phyloP scores from a whole-genome alignment of 176 grass and related monocot species.

The Musa itinerans region DNA sequence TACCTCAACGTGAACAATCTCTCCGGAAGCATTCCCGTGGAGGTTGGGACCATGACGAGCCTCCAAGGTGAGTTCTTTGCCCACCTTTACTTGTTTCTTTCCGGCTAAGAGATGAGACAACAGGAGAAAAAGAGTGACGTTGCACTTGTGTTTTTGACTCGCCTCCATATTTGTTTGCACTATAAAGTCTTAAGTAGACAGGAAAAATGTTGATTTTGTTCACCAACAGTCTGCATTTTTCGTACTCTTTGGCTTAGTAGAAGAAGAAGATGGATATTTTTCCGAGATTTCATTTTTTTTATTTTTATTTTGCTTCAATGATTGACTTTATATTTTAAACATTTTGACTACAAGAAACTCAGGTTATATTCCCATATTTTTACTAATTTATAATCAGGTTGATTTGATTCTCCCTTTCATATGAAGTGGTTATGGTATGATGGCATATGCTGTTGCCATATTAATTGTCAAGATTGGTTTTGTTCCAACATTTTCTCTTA shows the following conservation, averaged over 20 bases:
- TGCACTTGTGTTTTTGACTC: not conserved
- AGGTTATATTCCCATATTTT: not conserved
- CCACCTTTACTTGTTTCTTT: not conserved
- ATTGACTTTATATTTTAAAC: not conserved
- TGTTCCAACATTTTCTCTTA: no score
- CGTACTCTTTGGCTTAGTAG: not conserved
- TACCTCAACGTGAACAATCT: conserved; percentile 86
- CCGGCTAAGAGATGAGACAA: not conserved
- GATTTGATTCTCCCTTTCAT: no score
- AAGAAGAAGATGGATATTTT: not conserved
- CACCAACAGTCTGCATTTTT: not conserved
- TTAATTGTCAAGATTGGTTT: no score
- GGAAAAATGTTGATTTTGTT: not conserved
- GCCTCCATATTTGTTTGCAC: no score
- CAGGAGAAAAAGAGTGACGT: not conserved
- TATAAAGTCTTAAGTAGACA: not conserved
- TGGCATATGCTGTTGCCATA: no score
- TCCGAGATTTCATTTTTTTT: not conserved
- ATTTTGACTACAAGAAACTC: not conserved
- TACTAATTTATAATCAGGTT: not conserved
- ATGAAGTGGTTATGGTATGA: no score
- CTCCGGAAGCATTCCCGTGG: conserved; percentile 52
- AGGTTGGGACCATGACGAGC: conserved; percentile 53
- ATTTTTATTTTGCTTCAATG: not conserved
- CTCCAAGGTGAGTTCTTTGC: conserved; percentile 54